These are phyloP conservation scores for Heteromeles arbutifolia DNA, from an alignment of 306 rosid genomes.

Conservation along the genomic window DNA sequence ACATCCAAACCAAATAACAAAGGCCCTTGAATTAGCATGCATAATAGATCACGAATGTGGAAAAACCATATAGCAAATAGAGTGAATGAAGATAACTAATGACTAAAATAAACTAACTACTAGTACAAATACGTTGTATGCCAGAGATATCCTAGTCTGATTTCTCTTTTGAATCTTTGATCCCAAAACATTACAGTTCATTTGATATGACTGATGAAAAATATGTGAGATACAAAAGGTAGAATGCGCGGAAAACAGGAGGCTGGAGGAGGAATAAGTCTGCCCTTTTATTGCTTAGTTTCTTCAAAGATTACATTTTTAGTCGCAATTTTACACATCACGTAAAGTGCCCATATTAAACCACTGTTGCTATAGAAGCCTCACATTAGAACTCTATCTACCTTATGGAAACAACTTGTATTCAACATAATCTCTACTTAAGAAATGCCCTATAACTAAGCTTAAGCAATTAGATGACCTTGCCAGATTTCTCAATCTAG, in stretches of 20 bases:
- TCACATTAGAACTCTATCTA: not conserved
- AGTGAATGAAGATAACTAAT: not conserved
- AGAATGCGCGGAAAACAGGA: not conserved
- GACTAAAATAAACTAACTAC: not conserved
- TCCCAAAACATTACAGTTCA: not conserved
- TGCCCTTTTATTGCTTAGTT: not conserved
- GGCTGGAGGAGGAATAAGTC: not conserved
- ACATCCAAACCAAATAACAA: slow-evolving; percentile 4
- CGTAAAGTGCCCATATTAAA: not conserved
- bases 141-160: not conserved
- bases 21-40: not conserved
- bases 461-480: not conserved
- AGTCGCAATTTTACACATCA: not conserved
- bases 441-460: not conserved
- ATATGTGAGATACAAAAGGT: not conserved
- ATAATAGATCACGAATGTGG: not conserved
- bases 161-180: not conserved
- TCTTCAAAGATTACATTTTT: not conserved
- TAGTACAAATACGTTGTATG: not conserved
- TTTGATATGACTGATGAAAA: not conserved
- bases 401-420: not conserved
- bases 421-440: not conserved
- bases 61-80: not conserved
- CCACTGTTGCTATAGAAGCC: not conserved
- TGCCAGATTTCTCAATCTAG: not conserved